Percentiles rank a stretch among this genome's conserved stretches.
Evolutionary conservation across 2,329 filamentous ascomycete genomes (phyloP).

Genomic region (Fusarium temperatum): DNA sequence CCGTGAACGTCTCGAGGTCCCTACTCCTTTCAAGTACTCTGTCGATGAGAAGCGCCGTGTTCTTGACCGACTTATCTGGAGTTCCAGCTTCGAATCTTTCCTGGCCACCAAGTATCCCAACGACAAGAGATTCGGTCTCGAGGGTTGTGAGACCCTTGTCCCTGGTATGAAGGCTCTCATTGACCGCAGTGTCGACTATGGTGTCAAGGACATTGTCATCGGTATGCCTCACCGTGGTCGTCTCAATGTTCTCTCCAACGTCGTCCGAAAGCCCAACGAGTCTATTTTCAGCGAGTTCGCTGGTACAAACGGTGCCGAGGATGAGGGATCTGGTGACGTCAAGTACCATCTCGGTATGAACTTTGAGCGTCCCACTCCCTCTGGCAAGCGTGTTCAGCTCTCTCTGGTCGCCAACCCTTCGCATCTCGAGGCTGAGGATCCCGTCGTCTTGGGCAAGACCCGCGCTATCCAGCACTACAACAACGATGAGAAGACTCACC

Average conservation of each 20-base stretch:
- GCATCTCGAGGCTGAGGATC: constrained; percentile 97
- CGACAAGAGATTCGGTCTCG: constrained; percentile 98
- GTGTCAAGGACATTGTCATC: constrained; percentile 98
- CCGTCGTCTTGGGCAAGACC: constrained; percentile 96
- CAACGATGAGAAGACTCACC: constrained; percentile 89
- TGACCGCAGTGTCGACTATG: constrained; percentile 97
- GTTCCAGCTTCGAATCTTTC: constrained; percentile 96
- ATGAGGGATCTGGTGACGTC: constrained; percentile 97
- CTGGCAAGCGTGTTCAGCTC: constrained; percentile 98
- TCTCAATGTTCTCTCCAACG: constrained; percentile 97
- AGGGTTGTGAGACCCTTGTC: constrained; percentile 95
- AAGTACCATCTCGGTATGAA: constrained; percentile 99
- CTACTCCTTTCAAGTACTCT: constrained; percentile 94
- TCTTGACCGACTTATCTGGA: constrained; percentile 97
- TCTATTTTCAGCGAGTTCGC: constrained; percentile 99
- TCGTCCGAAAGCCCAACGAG: constrained; percentile 98
- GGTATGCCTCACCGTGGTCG: constrained; percentile 99
- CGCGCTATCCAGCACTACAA: constrained; percentile 99
- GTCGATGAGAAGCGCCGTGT: constrained; percentile 98
- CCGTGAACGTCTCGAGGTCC: constrained; percentile 92
- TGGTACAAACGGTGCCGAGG: constrained; percentile 84
- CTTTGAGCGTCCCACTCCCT: constrained; percentile 97
- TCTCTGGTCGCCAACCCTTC: constrained; percentile 98
- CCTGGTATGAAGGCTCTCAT: constrained; percentile 99
- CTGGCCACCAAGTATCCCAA: constrained; percentile 98